phyloP scores from a whole-genome alignment of 805 yeast species.

The Starmerella bombi region DNA sequence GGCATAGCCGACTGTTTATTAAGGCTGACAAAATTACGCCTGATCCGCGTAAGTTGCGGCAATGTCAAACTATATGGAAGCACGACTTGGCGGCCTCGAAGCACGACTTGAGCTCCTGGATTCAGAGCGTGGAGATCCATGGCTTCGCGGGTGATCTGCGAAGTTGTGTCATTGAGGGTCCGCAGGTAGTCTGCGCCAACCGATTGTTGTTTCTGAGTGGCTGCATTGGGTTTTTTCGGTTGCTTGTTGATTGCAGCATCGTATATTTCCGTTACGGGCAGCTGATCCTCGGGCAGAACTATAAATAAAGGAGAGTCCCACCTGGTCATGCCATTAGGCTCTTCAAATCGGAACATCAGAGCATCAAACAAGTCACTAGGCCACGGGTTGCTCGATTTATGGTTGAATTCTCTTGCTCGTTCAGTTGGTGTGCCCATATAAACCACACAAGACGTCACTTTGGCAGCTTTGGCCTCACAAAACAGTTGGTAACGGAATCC shows the following conservation, averaged over 20 bases:
- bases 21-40: conserved; percentile 70
- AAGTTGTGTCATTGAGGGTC: conserved; percentile 61
- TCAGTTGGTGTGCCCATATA: conserved; percentile 62
- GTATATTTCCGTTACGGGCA: conserved; percentile 53
- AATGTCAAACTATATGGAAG: conserved; percentile 56
- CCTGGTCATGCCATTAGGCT: conserved; percentile 69
- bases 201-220: conserved; percentile 72
- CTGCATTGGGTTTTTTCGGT: conserved; percentile 67
- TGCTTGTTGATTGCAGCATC: conserved; percentile 35
- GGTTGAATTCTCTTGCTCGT: conserved; percentile 52
- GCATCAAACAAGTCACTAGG: conserved; percentile 50
- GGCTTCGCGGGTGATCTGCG: conserved; percentile 47
- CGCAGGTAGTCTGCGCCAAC: conserved; percentile 62
- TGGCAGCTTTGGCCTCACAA: conserved; percentile 79
- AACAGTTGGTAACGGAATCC: conserved; percentile 90
- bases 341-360: conserved; percentile 77
- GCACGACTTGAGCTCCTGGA: conserved; percentile 26
- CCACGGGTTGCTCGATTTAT: conserved; percentile 35
- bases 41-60: conserved; percentile 68
- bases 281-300: conserved; percentile 37
- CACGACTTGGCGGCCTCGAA: conserved; percentile 36
- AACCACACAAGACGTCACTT: conserved; percentile 71
- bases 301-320: conserved; percentile 93
- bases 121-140: conserved; percentile 47
- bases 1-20: conserved; percentile 71